Evolutionary conservation across 768 basidiomycete genomes (phyloP), one percentile per base, ranked within the genome.

Genomic region (Phaeotremella fagi): DNA sequence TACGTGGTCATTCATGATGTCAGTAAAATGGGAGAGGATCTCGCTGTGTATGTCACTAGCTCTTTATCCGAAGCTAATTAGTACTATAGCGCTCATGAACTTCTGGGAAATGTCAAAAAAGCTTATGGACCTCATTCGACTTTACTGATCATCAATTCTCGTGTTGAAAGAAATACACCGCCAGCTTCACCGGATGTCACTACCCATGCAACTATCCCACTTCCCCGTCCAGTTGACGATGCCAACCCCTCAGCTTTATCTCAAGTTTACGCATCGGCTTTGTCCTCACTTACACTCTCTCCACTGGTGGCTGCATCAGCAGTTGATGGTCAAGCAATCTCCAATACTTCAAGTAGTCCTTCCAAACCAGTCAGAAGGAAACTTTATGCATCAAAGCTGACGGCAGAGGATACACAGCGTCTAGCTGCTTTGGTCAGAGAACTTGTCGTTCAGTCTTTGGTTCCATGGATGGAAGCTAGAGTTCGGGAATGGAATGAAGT

Each of bases 401-500:
- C 55, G 0, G 56, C 63, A 6, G 66, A 65, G 18, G 69, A 71
- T 44, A 65, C 66, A 14, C 66, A 68, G 49, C 29, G 69, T 27
- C 47, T 71, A n/a, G 69, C 57, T 3, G 81, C 82, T 48, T 90
- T 97, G 64, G 80, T 88, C 9, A 81, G 90, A 41, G 92, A 95
- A 72, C 86, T 97, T 61, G 79, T 89, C 3, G 83, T 85, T 11
- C 89, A 87, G 83, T 91, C 87, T 67, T 75, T 98, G 41, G 73
- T 97, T 2, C 92, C 92, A 0, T 97, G 88, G 88, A 92, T 98
- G 89, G 94, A 98, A 76, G 88, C 85, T 66, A 85, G 85, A 72
- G 87, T 92, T 4, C 61, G 89, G 42, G 88, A 94, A 59, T 94
- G 91, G 89, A 97, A 95, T 70, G 92, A 98, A 68, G 41, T 77